A percentile compares a stretch with the other conserved stretches of the same genome.
phyloP scores from a whole-genome alignment of 73 alveolate species.

The Stentor roeselii region DNA sequence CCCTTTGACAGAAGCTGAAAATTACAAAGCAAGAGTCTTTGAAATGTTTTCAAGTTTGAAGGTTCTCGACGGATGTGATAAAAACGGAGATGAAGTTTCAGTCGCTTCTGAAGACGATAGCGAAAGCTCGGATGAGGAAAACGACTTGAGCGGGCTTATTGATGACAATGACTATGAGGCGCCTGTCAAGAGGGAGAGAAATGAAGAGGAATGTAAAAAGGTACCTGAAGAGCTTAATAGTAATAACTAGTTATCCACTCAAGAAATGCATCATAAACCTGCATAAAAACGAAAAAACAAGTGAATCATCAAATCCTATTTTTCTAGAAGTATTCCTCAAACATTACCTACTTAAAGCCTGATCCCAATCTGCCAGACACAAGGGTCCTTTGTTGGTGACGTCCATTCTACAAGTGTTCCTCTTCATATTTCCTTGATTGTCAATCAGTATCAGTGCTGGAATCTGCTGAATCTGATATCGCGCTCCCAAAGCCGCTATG shows the following conservation, averaged over 20 bases:
- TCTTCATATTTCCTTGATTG: background rate
- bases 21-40: constrained; percentile 28
- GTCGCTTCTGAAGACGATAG: constrained; percentile 35
- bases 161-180: constrained; percentile 31
- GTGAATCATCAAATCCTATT: too few relatives aligned
- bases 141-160: background rate
- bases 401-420: background rate
- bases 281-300: too few relatives aligned
- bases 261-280: too few relatives aligned
- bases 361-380: constrained; percentile 7
- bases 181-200: constrained; percentile 19
- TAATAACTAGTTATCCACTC: too few relatives aligned
- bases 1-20: constrained; percentile 30
- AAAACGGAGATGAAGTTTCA: constrained; percentile 41
- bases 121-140: constrained; percentile 30
- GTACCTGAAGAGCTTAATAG: too few relatives aligned
- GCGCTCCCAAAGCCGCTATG: background rate
- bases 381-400: background rate
- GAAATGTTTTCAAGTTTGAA: constrained; percentile 22
- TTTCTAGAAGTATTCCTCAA: too few relatives aligned
- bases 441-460: constrained; percentile 9
- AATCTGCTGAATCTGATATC: background rate
- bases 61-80: constrained; percentile 38
- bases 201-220: constrained; percentile 30
- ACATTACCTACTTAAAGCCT: too few relatives aligned